Conservation (phyloP, 352 stramenopile species). For the Pythium scleroteichum region DNA sequence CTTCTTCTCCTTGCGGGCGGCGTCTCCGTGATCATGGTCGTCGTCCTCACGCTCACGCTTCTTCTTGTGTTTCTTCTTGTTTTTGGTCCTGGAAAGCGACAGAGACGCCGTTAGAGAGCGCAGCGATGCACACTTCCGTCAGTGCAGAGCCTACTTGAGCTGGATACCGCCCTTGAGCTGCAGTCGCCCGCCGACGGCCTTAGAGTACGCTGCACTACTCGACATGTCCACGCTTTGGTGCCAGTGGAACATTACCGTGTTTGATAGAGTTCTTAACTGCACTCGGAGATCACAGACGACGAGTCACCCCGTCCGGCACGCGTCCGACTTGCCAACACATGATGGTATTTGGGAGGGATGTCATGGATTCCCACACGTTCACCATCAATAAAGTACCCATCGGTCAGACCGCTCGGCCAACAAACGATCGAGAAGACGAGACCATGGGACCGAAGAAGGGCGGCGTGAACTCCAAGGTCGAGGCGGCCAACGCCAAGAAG, state of each 20-base stretch:
- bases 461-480: conserved; percentile 66
- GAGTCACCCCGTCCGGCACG: conserved; percentile 20
- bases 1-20: conserved; percentile 35
- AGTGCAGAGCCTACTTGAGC: conserved; percentile 71
- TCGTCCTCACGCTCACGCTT: conserved; percentile 40
- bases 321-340: background rate
- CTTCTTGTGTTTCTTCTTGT: conserved; percentile 62
- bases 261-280: conserved; percentile 23
- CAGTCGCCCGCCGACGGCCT: conserved; percentile 78
- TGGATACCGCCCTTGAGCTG: conserved; percentile 85
- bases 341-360: conserved; percentile 5
- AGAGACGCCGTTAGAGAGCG: background rate
- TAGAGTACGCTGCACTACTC: conserved; percentile 38
- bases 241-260: background rate
- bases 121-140: conserved; percentile 7
- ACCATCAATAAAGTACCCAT: conserved; percentile 24
- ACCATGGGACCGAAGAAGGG: conserved; percentile 53
- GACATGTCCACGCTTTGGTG: conserved; percentile 5
- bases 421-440: conserved; percentile 18
- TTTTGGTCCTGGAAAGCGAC: conserved; percentile 28
- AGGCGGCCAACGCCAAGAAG: conserved; percentile 75
- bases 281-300: conserved; percentile 1
- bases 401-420: conserved; percentile 3
- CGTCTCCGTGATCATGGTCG: conserved; percentile 12
- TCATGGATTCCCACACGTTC: conserved; percentile 22